Base-by-base conservation (phyloP, 441 rosid genomes). In the Theobroma grandiflorum region DNA sequence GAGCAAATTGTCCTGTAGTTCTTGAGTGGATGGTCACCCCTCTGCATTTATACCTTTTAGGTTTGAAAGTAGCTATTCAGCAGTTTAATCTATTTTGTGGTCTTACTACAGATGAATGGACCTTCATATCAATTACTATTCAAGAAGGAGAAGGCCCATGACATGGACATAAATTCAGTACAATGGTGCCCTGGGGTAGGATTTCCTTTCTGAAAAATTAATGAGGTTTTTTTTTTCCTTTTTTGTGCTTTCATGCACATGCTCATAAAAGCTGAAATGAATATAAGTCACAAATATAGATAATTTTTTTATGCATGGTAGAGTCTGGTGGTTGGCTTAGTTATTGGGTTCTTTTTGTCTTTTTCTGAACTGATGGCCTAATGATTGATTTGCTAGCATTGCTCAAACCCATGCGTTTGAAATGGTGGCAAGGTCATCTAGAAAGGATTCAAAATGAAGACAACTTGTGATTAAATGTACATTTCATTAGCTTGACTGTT, bases 101-200 rank as follows among this genome's bases (percentile, higher is more conserved):
- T 67, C 79, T 76, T 78, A 74, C 81, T 61, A 37, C 90, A 96
- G 98, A 88, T 83, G 87, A 90, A 86, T 84, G 93, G 81, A 82
- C 84, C 94, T 84, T 91, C 97, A n/a, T 90, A 87, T 78, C 87
- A 79, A 80, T 85, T 91, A 81, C 75, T 93, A 78, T 84, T 88
- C 82, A 95, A 88, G 86, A 90, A 88, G 89, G 93, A 96, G 75
- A 95, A 95, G 88, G 98, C 97, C 50, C 98, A 96, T 84, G 93
- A 91, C 58, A 92, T 91, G 96, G 99, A 95, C 83, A 77, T 96
- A 77, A 96, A 96, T 84, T 89, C 89, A 61, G 98, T 93, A 68
- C 95, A 91, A 49, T 96, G 98, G 98, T 84, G 88, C 77, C 86
- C 90, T 6, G 87, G 89, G 89, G 98, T 95, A 90, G 90, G 97